Base-by-base conservation (phyloP, 2,329 filamentous ascomycete species). In the Coniochaeta sp. region DNA sequence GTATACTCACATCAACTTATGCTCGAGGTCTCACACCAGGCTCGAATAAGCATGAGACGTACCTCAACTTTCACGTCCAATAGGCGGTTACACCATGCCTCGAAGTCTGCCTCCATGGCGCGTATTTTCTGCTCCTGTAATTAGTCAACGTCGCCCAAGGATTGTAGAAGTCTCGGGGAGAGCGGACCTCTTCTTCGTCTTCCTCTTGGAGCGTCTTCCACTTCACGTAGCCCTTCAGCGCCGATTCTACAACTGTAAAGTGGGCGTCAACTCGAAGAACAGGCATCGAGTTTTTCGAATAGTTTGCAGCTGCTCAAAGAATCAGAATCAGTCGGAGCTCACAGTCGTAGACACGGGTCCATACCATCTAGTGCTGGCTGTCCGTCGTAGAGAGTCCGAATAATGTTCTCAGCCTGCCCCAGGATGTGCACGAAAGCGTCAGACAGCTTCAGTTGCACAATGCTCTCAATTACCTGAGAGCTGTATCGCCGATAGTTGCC, bases 401-500 rank as follows among this genome's bases (percentile, higher is more conserved):
- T 76, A 57, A 90, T 82, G 50, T 82, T 81, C 64, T 95, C 89
- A 28, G 93, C 89, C 67, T 89, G 86, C 17, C 81, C 80, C n/a
- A 99, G 82, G 58, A 98, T 93, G 72, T 97, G 90, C 44, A 87
- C 84, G 64, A 98, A 87, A 0, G 93, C 93, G 63, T 97, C 93
- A 58, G 89, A 84, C 2, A 93, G 86, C 66, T 91, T 89, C 66
- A 90, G 83, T 65, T 90, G 84, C 24, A 96, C 91, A 64, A 98
- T 91, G 17, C 83, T 83, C 73, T 98, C 93, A 60, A 99, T 91
- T 28, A 97, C 84, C 62, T 90, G 88, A 3, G 88, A 87, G 71
- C 92, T 95, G 69, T 96, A 98, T 62, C 95, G 85, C 43, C 95
- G 84, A 72, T 99, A 99, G 70, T 99, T 98, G 4, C 93, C 92